A percentile compares a stretch with the other conserved stretches of the same genome.
Conservation (phyloP, 2,329 filamentous ascomycete genomes). For the Cyclaneusma minus region DNA sequence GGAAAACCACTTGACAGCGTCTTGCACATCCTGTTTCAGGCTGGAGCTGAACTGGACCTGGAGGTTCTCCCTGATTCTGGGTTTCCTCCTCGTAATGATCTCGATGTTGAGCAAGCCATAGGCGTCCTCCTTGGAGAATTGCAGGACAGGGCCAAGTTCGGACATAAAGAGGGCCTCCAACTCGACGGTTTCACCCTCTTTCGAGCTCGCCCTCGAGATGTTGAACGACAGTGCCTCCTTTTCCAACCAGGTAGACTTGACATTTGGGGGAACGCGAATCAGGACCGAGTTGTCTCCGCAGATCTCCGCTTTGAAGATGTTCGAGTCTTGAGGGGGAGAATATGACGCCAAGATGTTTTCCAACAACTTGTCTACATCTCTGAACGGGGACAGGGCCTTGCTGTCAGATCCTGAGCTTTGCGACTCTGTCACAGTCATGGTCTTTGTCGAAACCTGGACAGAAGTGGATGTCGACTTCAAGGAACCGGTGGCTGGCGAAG, state of each 20-base stretch:
- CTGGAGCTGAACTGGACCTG: constrained; percentile 38
- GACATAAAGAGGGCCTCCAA: constrained; percentile 24
- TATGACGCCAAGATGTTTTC: constrained; percentile 4
- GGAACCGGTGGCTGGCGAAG: constrained; percentile 8
- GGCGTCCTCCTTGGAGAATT: constrained; percentile 36
- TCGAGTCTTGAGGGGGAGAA: constrained; percentile 11
- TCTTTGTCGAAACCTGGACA: constrained; percentile 15
- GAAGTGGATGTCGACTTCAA: constrained; percentile 12
- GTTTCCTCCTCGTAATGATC: constrained; percentile 40
- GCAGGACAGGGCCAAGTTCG: constrained; percentile 19
- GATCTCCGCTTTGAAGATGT: constrained; percentile 29
- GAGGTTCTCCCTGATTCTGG: constrained; percentile 45
- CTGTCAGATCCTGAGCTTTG: constrained; percentile 20
- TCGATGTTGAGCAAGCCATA: constrained; percentile 41
- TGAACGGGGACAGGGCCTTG: constrained; percentile 25
- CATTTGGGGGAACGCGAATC: constrained; percentile 33
- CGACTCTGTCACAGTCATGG: constrained; percentile 18
- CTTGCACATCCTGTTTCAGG: constrained; percentile 11
- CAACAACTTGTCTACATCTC: constrained; percentile 16
- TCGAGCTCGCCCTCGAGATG: constrained; percentile 33
- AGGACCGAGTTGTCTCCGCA: constrained; percentile 34
- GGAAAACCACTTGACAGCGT: constrained; percentile 8
- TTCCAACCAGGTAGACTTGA: constrained; percentile 37
- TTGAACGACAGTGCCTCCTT: constrained; percentile 40
- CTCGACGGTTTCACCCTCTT: constrained; percentile 29